Percentiles rank a stretch among this genome's conserved stretches.
Evolutionary conservation across 2,329 filamentous ascomycete species (phyloP).

Genomic region (Talaromyces sp.): DNA sequence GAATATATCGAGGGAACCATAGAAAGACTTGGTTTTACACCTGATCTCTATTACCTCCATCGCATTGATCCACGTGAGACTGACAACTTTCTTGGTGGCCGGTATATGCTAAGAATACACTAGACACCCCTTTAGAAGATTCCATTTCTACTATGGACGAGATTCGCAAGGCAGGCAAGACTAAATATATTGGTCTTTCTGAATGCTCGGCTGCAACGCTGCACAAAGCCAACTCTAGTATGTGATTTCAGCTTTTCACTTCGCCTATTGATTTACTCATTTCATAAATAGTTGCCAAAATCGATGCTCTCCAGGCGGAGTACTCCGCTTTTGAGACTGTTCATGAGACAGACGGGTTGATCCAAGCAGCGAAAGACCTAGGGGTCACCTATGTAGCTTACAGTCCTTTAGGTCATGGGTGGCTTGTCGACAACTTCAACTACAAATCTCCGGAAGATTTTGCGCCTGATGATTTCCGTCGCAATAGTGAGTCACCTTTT

Average conservation of each 20-base stretch:
- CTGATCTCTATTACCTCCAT: constrained; percentile 43
- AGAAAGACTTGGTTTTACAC: constrained; percentile 43
- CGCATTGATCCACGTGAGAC: constrained; percentile 34
- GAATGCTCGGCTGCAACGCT: constrained; percentile 44
- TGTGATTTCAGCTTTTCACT: not conserved
- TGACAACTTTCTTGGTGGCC: not conserved
- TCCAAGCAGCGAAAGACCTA: constrained; percentile 38
- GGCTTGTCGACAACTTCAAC: constrained; percentile 42
- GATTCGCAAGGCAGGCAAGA: constrained; percentile 43
- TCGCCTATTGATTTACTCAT: constrained; percentile 9
- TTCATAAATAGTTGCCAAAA: constrained; percentile 36
- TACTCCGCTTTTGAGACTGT: constrained; percentile 41
- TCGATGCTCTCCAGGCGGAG: constrained; percentile 44
- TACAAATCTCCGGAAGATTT: constrained; percentile 45
- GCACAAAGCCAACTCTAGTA: constrained; percentile 42
- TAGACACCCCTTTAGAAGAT: constrained; percentile 42
- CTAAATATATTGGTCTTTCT: constrained; percentile 46
- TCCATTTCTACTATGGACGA: constrained; percentile 45
- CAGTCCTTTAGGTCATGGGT: constrained; percentile 44
- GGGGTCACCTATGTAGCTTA: constrained; percentile 42
- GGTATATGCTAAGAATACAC: not conserved
- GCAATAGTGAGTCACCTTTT: constrained; percentile 23
- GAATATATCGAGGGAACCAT: constrained; percentile 47
- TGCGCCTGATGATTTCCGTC: constrained; percentile 36
- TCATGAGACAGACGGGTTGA: constrained; percentile 37